These are phyloP conservation scores for Antrodiella citrinella DNA, from an alignment of 768 basidiomycete genomes.

Conservation along the genomic window DNA sequence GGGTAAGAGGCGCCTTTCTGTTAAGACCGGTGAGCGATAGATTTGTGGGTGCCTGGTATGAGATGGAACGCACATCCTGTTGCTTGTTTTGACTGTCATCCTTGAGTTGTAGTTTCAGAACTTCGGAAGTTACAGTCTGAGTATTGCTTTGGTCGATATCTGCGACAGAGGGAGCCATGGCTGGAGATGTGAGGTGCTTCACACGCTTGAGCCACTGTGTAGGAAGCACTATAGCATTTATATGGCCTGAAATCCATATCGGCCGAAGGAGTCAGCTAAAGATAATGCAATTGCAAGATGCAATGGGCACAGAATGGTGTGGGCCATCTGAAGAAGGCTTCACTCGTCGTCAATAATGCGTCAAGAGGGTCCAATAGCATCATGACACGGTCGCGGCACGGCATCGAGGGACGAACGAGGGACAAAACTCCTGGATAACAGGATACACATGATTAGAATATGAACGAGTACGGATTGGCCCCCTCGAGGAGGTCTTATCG, in stretches of 20 bases:
- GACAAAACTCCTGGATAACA: background rate
- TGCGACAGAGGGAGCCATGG: background rate
- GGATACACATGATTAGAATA: background rate
- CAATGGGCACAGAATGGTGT: background rate
- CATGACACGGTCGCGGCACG: background rate
- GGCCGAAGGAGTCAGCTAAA: background rate
- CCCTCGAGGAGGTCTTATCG: background rate
- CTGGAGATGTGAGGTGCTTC: background rate
- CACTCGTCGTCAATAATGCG: background rate
- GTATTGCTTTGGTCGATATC: background rate
- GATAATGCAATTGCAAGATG: background rate
- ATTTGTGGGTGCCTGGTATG: background rate
- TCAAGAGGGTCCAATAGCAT: background rate
- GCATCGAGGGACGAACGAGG: background rate
- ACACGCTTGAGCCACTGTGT: background rate
- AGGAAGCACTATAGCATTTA: background rate
- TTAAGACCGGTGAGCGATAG: too few relatives aligned
- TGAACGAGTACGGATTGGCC: background rate
- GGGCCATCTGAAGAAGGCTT: background rate
- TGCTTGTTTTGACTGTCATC: background rate
- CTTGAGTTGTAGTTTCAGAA: background rate
- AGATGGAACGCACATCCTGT: background rate
- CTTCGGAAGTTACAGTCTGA: background rate
- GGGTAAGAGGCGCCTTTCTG: slow-evolving; percentile 39
- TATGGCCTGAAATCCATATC: background rate